Percentiles rank a stretch among this genome's conserved stretches.
Evolutionary conservation across 345 rosid genomes (phyloP).

Genomic region (Alliaria petiolata): DNA sequence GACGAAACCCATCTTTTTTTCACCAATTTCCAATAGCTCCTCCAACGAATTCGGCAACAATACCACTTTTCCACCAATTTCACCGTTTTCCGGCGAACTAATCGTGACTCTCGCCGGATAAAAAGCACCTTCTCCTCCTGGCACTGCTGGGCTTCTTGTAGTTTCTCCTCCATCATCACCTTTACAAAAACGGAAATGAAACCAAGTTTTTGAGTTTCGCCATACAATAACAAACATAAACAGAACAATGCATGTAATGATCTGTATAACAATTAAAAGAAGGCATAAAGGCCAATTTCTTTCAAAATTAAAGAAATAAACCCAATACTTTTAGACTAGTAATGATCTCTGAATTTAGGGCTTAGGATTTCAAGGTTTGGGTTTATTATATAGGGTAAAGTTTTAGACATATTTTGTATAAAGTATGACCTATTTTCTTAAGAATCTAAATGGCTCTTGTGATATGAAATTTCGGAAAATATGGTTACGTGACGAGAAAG

Average conservation of each 20-base stretch:
- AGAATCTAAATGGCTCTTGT: not conserved
- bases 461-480: not conserved
- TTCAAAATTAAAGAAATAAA: too few species aligned
- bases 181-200: not conserved
- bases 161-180: conserved; percentile 28
- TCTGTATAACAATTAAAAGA: too few species aligned
- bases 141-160: not conserved
- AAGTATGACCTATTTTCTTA: not conserved
- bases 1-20: conserved; percentile 40
- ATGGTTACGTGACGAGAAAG: not conserved
- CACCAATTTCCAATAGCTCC: conserved; percentile 57
- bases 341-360: not conserved
- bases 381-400: not conserved
- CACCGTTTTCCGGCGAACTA: conserved; percentile 50
- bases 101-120: conserved; percentile 50
- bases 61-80: conserved; percentile 45
- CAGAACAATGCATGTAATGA: too few species aligned
- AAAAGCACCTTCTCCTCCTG: not conserved
- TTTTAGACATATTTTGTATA: not conserved
- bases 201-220: too few species aligned
- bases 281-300: too few species aligned
- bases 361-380: not conserved
- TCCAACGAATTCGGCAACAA: conserved; percentile 53
- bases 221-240: too few species aligned
- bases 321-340: too few species aligned